Base-by-base conservation (phyloP, 1,284 basidiomycete genomes). In the Ustilago esculenta region DNA sequence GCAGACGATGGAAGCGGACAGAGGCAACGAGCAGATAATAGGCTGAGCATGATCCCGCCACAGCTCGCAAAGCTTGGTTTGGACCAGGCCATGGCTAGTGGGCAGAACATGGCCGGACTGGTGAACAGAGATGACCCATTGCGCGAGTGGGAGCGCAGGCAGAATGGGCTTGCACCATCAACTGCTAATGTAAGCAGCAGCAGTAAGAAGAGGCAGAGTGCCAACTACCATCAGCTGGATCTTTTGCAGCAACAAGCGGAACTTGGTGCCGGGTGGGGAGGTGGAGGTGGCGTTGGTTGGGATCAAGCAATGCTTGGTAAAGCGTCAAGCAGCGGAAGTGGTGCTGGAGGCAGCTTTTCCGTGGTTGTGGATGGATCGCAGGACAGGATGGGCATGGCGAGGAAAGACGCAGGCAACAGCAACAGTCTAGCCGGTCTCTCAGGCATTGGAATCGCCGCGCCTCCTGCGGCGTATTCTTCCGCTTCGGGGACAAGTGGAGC, bases 11-110 rank as follows among this genome's bases (percentile, higher is more conserved):
- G 54, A 24, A 32, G 41, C 23, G 42, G 49, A 17, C 44, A 45
- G 39, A 35, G 47, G 25, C 41, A 54, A 15, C 41, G 55, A 2
- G 42, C 45, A 24, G 63, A 66, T 37, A 56, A 71, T 21, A 48
- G 68, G 78, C 89, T 92, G 87, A 93, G 95, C 77, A 86, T 88
- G 60, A 89, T 98, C 17, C 95, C 95, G 18, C 92, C 94, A 12
- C 92, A 93, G 45, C 85, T 98, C 43, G 81, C 81, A 50, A 82
- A 81, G 67, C 61, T 83, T 17, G 82, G 80, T 15, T 57, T 82
- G 17, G 82, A 82, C 43, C 35, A 65, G 45, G 41, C 34, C 23
- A 42, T 67, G 44, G 54, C 39, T 20, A 39, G 61, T 17, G 69
- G 61, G 15, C 61, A 66, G 25, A 55, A 50, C 35, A 53, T 81